Evolutionary conservation across 148 eudicot genomes (phyloP).

Genomic region (Mesembryanthemum crystallinum): DNA sequence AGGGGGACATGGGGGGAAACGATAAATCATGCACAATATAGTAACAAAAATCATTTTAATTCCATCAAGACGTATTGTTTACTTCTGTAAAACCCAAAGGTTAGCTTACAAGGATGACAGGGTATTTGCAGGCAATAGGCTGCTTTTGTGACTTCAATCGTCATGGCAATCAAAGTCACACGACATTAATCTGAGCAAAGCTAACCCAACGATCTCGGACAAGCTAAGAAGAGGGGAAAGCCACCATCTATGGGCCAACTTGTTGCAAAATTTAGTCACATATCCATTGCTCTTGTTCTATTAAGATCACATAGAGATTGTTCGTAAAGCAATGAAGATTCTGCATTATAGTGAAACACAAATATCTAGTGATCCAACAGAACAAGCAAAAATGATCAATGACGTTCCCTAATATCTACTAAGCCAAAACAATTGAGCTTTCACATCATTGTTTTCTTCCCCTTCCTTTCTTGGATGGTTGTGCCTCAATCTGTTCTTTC

Average conservation of each 20-base stretch:
- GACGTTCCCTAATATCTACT: slow-evolving; percentile 15
- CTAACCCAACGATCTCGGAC: no score
- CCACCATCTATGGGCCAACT: background rate
- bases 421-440: slow-evolving; percentile 4
- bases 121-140: background rate
- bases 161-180: no score
- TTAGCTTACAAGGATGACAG: background rate
- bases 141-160: background rate
- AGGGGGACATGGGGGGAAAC: no score
- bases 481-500: slow-evolving; percentile 76
- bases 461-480: slow-evolving; percentile 81
- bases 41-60: no score
- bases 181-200: no score
- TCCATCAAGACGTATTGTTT: no score
- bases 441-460: slow-evolving; percentile 78
- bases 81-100: no score
- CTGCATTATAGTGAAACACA: background rate
- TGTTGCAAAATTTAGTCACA: background rate
- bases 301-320: background rate
- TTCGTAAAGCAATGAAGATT: slow-evolving; percentile 17
- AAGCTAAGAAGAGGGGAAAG: background rate
- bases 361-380: background rate
- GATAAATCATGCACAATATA: no score
- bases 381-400: background rate
- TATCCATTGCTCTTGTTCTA: background rate